Evolutionary conservation across 192 early-diverging fungal genomes (phyloP).

Genomic region (Backusella parvicylindrica): DNA sequence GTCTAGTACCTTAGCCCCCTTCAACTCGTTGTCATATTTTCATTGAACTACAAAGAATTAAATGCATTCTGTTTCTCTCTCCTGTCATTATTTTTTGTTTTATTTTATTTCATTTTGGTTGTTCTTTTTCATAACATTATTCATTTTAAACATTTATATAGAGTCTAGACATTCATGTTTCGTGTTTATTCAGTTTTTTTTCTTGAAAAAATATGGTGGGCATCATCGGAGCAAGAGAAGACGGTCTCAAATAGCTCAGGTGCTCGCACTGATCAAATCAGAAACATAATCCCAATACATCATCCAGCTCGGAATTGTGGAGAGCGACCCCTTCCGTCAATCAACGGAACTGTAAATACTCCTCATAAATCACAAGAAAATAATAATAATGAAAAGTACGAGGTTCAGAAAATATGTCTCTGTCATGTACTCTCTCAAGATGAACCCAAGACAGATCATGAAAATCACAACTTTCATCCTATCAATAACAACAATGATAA

Average conservation of each 20-base stretch:
- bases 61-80: not conserved
- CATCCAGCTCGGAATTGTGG: not conserved
- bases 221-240: not conserved
- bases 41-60: not conserved
- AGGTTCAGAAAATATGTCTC: not conserved
- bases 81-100: not conserved
- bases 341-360: not conserved
- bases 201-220: slow-evolving; percentile 9
- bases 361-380: not conserved
- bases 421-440: not conserved
- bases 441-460: not conserved
- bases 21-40: not conserved
- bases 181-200: slow-evolving; percentile 8
- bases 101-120: not conserved
- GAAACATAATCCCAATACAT: not conserved
- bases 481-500: too few species aligned
- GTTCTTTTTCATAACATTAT: not conserved
- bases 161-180: not conserved
- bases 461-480: not conserved
- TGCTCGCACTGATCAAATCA: not conserved
- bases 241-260: not conserved
- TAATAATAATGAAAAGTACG: not conserved
- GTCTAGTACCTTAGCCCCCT: not conserved
- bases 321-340: not conserved
- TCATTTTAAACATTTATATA: not conserved